Conservation (phyloP, 169 alveolate genomes). For the Plasmodium fragile region DNA sequence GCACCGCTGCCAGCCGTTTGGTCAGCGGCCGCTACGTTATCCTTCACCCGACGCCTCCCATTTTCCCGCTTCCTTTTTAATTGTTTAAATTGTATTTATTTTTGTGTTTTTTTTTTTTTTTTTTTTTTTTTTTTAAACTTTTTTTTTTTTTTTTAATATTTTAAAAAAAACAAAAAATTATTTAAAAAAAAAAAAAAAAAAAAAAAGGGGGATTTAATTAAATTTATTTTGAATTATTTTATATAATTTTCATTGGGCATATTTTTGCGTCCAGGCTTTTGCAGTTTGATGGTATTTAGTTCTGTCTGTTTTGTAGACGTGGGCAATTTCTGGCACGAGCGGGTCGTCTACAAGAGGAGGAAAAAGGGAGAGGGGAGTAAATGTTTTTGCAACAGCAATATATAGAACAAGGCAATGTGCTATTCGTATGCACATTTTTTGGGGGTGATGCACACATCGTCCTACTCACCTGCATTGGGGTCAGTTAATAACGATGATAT, state of each 20-base stretch:
- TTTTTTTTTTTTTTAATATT: constrained; percentile 13
- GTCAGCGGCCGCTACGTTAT: neutral
- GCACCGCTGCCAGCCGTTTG: neutral
- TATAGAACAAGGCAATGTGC: neutral
- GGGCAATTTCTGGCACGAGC: constrained; percentile 99
- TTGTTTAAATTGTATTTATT: neutral
- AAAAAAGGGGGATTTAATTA: constrained; percentile 27
- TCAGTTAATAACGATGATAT: constrained; percentile 98
- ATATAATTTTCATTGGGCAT: constrained; percentile 90
- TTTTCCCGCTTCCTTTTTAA: neutral
- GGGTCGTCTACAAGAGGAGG: constrained; percentile 94
- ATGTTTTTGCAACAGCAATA: neutral
- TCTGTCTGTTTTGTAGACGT: constrained; percentile 95
- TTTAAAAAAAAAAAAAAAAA: constrained; percentile 29
- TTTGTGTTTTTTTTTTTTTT: neutral
- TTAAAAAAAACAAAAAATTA: constrained; percentile 29
- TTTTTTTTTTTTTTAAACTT: constrained; percentile 24
- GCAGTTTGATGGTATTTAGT: constrained; percentile 96
- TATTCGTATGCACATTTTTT: neutral
- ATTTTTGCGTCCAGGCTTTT: constrained; percentile 98
- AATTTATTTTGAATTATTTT: constrained; percentile 25
- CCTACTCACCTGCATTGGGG: constrained; percentile 94
- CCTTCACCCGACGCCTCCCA: neutral
- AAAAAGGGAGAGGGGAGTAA: neutral
- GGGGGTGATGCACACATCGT: neutral